Evolutionary conservation across 1,139 yeast genomes (phyloP).

Genomic region (Yamadazyma dushanensis): DNA sequence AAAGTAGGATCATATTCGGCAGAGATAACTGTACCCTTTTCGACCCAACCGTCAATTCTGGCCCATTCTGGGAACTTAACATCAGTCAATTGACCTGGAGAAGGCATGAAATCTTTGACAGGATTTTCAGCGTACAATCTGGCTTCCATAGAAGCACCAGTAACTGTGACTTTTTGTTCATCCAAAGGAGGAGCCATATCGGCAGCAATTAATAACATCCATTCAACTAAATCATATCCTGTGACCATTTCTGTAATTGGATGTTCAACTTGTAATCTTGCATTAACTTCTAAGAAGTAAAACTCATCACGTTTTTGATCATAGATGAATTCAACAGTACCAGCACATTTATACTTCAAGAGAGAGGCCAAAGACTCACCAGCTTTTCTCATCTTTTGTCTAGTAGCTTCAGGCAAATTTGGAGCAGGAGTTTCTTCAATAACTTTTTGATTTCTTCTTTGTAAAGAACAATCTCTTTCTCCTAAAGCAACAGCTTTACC

Average conservation of each 20-base stretch:
- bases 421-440: slow-evolving; percentile 99
- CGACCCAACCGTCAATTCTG: slow-evolving; percentile 91
- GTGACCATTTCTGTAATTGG: slow-evolving; percentile 96
- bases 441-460: slow-evolving; percentile 93
- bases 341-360: slow-evolving; percentile 92
- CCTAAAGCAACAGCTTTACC: slow-evolving; percentile 93
- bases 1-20: slow-evolving; percentile 96
- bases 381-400: slow-evolving; percentile 74
- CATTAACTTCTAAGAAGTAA: slow-evolving; percentile 93
- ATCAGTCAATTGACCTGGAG: slow-evolving; percentile 91
- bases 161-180: slow-evolving; percentile 50
- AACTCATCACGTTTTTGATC: slow-evolving; percentile 84
- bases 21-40: slow-evolving; percentile 83
- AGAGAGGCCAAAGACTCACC: slow-evolving; percentile 79
- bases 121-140: slow-evolving; percentile 96
- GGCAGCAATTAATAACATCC: slow-evolving; percentile 94
- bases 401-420: slow-evolving; percentile 75
- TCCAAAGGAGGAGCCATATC: slow-evolving; percentile 78
- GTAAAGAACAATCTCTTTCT: slow-evolving; percentile 96
- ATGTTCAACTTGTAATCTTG: slow-evolving; percentile 96
- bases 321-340: slow-evolving; percentile 94
- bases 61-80: slow-evolving; percentile 87
- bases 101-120: slow-evolving; percentile 89
- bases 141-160: slow-evolving; percentile 96
- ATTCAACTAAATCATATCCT: slow-evolving; percentile 90